Conservation (phyloP, 257 asterid genomes). For the Voacanga thouarsii region DNA sequence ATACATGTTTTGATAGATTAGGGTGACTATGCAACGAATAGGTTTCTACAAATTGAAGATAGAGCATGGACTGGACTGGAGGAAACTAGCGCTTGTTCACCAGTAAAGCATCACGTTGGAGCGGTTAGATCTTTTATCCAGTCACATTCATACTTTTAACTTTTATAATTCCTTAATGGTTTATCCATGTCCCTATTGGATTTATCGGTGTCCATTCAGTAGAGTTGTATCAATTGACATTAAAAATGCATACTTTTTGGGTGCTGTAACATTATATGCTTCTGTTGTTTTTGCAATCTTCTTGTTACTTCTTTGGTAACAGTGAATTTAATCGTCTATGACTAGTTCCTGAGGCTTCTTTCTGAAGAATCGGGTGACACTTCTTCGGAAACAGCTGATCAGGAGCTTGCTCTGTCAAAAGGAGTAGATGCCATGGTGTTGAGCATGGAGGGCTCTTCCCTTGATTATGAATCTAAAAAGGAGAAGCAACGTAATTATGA, state of each 20-base stretch:
- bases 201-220: not conserved
- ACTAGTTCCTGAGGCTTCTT: slow-evolving; percentile 77
- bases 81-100: slow-evolving; percentile 64
- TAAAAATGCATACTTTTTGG: not conserved
- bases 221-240: not conserved
- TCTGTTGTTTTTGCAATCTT: not conserved
- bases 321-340: not conserved
- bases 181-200: not conserved
- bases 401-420: slow-evolving; percentile 58
- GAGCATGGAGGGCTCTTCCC: slow-evolving; percentile 53
- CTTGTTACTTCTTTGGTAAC: not conserved
- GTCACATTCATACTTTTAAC: not conserved
- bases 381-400: slow-evolving; percentile 49
- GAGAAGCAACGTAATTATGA: slow-evolving; percentile 70
- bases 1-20: not conserved
- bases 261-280: not conserved
- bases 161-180: not conserved
- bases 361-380: slow-evolving; percentile 50
- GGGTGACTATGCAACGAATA: slow-evolving; percentile 10
- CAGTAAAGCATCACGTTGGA: slow-evolving; percentile 71
- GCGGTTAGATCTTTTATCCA: slow-evolving; percentile 47
- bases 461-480: slow-evolving; percentile 47
- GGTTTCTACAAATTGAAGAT: slow-evolving; percentile 65
- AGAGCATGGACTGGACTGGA: slow-evolving; percentile 80
- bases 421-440: slow-evolving; percentile 64